Base-by-base conservation (phyloP, 2,329 filamentous ascomycete genomes). In the Colletotrichum sp. region DNA sequence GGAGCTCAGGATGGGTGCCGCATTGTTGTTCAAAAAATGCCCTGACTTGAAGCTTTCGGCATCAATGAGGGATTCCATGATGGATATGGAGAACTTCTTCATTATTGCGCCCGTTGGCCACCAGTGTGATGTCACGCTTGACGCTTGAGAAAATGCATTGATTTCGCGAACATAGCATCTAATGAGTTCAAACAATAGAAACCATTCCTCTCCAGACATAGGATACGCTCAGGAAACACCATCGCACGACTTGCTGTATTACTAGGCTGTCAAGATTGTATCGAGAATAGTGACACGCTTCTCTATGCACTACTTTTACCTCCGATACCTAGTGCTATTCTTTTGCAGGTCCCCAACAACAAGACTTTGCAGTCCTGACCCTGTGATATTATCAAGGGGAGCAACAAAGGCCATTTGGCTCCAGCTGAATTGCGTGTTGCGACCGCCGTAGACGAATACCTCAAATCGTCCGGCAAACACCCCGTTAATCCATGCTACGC, bases 361-460 rank as follows among this genome's bases (percentile, higher is more conserved):
- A 7, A 74, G 24, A 28, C 52, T 36, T 18, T 66, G 61, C 10
- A 75, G 21, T 6, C 72, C 68, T 5, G 13, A 12, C 2, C 61
- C 68, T 8, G 15, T 30, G 1, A 67, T 34, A 6, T 65, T 30
- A 9, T 88, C 83, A 48, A 90, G 71, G 1, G 88, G 88, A 10
- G 88, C 89, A 15, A 90, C 89, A 78, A 91, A 87, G 2, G 89
- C 88, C 89, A 91, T 91, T 79, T 90, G 89, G 75, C 86, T 89
- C 89, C 89, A 91, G 36, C 88, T 89, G 62, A 89, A 88, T 64
- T 86, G 73, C 9, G 83, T 86, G 71, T 91, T 91, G 36, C 83
- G 84, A 3, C 89, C 89, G 0, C 89, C 89, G 77, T 85, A 91
- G 1, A 91, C 86, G 74, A 89, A 89, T 0, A 90, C 89, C 76